Percentiles rank a stretch among this genome's conserved stretches.
phyloP scores from a whole-genome alignment of 441 rosid genomes.

The Monsonia emarginata region DNA sequence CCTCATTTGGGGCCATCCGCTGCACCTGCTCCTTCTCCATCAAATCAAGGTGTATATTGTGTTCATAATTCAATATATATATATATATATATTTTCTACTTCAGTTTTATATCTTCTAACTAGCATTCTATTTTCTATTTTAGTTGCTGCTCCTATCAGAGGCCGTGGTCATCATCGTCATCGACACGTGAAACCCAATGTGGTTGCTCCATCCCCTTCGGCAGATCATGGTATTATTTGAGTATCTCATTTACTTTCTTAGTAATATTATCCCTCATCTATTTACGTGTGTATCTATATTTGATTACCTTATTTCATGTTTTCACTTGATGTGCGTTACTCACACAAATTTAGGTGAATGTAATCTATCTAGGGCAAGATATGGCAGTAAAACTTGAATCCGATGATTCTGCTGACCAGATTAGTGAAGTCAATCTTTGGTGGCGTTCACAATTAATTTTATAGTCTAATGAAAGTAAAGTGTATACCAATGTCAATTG shows the following conservation, averaged over 20 bases:
- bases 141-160: constrained; percentile 32
- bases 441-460: not conserved
- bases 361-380: not conserved
- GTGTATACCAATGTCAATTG: not conserved
- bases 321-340: not conserved
- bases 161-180: constrained; percentile 41
- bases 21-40: constrained; percentile 44
- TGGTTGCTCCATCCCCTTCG: constrained; percentile 57
- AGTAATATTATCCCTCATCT: not conserved
- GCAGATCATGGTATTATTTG: constrained; percentile 42
- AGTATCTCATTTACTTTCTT: not conserved
- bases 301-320: too few species aligned
- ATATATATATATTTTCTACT: too few species aligned
- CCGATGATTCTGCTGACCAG: not conserved
- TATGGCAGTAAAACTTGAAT: not conserved
- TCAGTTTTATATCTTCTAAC: constrained; percentile 1
- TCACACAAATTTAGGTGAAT: not conserved
- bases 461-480: too few species aligned
- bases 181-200: constrained; percentile 41
- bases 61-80: constrained; percentile 1
- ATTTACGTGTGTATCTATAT: too few species aligned
- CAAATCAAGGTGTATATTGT: constrained; percentile 30
- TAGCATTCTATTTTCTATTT: constrained; percentile 18
- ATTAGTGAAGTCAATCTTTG: not conserved
- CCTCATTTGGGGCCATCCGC: constrained; percentile 30